Evolutionary conservation across 495 filamentous ascomycete species (phyloP).

Genomic region (Darksidea phi): DNA sequence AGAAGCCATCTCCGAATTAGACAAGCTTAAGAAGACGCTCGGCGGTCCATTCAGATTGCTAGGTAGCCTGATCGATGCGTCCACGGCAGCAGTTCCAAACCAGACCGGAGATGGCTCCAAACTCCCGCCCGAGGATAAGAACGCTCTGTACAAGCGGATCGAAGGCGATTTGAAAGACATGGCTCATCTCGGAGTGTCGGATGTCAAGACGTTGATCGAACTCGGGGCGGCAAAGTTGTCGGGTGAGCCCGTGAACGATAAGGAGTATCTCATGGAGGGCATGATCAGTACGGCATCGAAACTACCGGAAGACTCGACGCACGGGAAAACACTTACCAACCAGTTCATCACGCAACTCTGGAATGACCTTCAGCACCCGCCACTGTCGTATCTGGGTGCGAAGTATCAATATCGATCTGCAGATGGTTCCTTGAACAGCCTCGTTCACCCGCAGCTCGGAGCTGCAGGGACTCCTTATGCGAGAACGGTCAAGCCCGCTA

Average conservation of each 20-base stretch:
- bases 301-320: conserved; percentile 56
- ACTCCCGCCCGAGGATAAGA: conserved; percentile 36
- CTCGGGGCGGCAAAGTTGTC: conserved; percentile 36
- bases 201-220: conserved; percentile 51
- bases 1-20: conserved; percentile 27
- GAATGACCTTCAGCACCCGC: conserved; percentile 69
- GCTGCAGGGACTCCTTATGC: conserved; percentile 66
- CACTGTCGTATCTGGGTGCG: conserved; percentile 56
- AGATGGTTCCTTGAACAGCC: conserved; percentile 69
- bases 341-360: conserved; percentile 63
- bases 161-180: conserved; percentile 38
- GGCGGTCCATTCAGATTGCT: conserved; percentile 32
- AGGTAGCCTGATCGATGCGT: conserved; percentile 29
- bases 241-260: conserved; percentile 42
- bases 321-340: conserved; percentile 56
- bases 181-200: conserved; percentile 43
- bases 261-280: conserved; percentile 58
- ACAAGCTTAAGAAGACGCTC: conserved; percentile 30
- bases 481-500: conserved; percentile 64
- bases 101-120: conserved; percentile 45
- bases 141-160: conserved; percentile 23
- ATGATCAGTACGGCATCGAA: conserved; percentile 51
- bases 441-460: conserved; percentile 65
- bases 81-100: conserved; percentile 36
- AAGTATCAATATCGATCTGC: conserved; percentile 63